Percentiles rank a stretch among this genome's conserved stretches.
These are phyloP conservation scores for Gynandropsis gynandra DNA, from an alignment of 345 rosid species.

Conservation along the genomic window DNA sequence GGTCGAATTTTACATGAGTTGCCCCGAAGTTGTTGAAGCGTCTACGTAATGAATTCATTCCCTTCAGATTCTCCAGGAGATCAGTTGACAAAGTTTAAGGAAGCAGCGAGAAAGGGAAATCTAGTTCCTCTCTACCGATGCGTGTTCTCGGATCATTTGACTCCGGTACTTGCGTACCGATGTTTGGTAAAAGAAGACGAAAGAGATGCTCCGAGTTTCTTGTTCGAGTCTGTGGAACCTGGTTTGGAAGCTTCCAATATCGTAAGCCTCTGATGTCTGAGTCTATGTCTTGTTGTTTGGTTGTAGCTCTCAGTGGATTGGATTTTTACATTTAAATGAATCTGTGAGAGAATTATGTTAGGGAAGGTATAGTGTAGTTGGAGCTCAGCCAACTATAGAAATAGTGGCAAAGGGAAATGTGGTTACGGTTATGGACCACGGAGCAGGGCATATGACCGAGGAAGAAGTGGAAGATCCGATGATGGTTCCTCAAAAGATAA, in stretches of 20 bases:
- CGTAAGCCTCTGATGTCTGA: constrained; percentile 31
- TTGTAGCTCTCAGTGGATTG: not conserved
- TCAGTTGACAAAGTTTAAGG: constrained; percentile 46
- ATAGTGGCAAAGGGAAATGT: constrained; percentile 74
- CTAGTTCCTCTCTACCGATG: constrained; percentile 61
- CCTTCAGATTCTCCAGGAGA: constrained; percentile 33
- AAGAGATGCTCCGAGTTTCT: constrained; percentile 91
- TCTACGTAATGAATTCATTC: not conserved
- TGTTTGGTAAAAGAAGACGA: constrained; percentile 94
- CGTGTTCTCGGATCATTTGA: constrained; percentile 86
- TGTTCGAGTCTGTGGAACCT: constrained; percentile 87
- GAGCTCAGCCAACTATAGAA: constrained; percentile 90
- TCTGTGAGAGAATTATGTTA: constrained; percentile 18
- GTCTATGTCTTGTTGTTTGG: not conserved
- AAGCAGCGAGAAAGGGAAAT: constrained; percentile 71
- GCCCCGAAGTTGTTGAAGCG: no score
- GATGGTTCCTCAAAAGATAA: constrained; percentile 69
- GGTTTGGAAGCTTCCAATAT: constrained; percentile 54
- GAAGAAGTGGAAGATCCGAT: constrained; percentile 91
- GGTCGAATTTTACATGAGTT: no score
- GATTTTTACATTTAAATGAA: constrained; percentile 3
- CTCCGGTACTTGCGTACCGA: constrained; percentile 83
- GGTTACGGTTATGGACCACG: constrained; percentile 80
- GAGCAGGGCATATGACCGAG: constrained; percentile 47
- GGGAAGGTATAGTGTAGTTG: constrained; percentile 87